These are phyloP conservation scores for Yarrowia sp. DNA, from an alignment of 805 yeast species.

Conservation along the genomic window DNA sequence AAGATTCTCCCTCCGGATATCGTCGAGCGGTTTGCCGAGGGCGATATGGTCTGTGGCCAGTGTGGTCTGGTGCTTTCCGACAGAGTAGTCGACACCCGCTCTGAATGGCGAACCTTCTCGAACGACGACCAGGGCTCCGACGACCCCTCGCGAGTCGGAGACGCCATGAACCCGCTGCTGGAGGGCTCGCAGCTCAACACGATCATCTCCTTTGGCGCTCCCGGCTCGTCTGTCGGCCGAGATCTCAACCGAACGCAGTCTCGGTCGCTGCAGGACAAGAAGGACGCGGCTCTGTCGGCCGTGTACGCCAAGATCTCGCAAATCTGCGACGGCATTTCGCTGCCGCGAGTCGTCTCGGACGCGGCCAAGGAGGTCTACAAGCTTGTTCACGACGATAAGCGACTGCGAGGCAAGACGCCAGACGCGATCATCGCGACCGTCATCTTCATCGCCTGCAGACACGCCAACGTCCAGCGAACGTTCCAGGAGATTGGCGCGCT, in stretches of 20 bases:
- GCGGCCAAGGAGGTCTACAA: conserved; percentile 97
- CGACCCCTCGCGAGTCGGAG: conserved; percentile 99
- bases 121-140: conserved; percentile 98
- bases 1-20: conserved; percentile 93
- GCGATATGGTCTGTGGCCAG: conserved; percentile 96
- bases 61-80: conserved; percentile 94
- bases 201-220: conserved; percentile 82
- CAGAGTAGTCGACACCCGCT: conserved; percentile 87
- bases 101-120: conserved; percentile 98
- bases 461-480: conserved; percentile 89
- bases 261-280: conserved; percentile 77
- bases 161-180: conserved; percentile 86
- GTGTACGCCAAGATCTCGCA: conserved; percentile 90
- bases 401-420: conserved; percentile 84
- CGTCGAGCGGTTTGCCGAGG: conserved; percentile 92
- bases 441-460: conserved; percentile 89
- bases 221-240: conserved; percentile 80
- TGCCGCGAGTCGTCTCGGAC: conserved; percentile 93
- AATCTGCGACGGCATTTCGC: conserved; percentile 94
- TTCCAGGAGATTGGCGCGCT: conserved; percentile 95
- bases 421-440: conserved; percentile 97
- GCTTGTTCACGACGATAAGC: conserved; percentile 80
- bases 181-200: conserved; percentile 92
- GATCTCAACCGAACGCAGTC: conserved; percentile 90
- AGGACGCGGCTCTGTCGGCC: conserved; percentile 80